These are phyloP conservation scores for Spencermartinsiella europaea DNA, from an alignment of 805 yeast genomes.

Conservation along the genomic window DNA sequence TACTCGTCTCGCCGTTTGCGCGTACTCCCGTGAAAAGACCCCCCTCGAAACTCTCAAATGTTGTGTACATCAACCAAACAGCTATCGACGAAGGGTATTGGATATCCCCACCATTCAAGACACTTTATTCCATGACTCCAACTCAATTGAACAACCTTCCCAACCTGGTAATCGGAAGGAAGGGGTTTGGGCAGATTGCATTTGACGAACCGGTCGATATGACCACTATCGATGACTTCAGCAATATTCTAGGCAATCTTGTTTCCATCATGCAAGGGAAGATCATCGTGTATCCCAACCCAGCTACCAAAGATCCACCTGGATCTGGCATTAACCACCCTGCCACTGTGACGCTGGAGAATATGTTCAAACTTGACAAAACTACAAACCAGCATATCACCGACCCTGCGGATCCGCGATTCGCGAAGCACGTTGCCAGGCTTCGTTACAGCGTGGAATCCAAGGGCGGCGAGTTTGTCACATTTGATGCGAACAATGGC, in stretches of 20 bases:
- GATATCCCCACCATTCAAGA: conserved; percentile 66
- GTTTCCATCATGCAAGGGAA: conserved; percentile 56
- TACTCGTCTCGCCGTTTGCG: background rate
- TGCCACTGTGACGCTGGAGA: conserved; percentile 64
- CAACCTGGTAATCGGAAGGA: conserved; percentile 67
- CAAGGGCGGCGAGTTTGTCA: conserved; percentile 72
- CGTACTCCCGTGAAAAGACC: background rate
- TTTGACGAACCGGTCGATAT: conserved; percentile 75
- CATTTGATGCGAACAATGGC: conserved; percentile 71
- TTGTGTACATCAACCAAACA: conserved; percentile 16
- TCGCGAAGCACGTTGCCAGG: conserved; percentile 43
- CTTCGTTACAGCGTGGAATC: conserved; percentile 44
- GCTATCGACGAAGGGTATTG: conserved; percentile 57
- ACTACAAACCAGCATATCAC: conserved; percentile 51
- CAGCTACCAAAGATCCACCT: conserved; percentile 45
- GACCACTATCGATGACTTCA: conserved; percentile 52
- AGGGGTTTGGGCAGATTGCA: conserved; percentile 62
- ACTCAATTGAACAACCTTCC: conserved; percentile 54
- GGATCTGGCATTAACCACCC: conserved; percentile 79
- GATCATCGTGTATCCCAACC: conserved; percentile 68
- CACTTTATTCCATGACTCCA: conserved; percentile 49
- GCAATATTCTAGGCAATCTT: conserved; percentile 58
- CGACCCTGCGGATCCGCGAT: conserved; percentile 65
- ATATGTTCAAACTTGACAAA: conserved; percentile 67
- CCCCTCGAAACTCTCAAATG: background rate